phyloP scores from a whole-genome alignment of 2,329 filamentous ascomycete genomes.

The Xenoacremonium recifei region DNA sequence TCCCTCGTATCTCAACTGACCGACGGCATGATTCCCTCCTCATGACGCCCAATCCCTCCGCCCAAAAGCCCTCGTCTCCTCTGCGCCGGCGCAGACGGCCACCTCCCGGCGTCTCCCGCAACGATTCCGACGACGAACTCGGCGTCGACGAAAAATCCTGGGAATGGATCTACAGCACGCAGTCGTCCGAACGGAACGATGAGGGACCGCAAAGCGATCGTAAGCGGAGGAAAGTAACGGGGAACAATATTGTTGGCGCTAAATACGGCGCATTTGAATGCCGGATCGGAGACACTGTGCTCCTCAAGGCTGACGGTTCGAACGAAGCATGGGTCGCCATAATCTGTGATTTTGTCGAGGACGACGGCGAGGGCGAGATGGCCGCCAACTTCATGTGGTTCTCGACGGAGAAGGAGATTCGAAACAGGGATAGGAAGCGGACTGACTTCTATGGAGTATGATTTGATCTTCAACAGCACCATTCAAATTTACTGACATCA shows the following conservation, averaged over 20 bases:
- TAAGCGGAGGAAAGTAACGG: constrained; percentile 34
- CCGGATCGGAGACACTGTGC: constrained; percentile 75
- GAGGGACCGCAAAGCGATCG: constrained; percentile 29
- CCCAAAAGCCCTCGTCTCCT: constrained; percentile 16
- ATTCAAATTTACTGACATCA: not conserved
- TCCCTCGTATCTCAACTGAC: not conserved
- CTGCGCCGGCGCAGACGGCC: constrained; percentile 15
- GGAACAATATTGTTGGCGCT: constrained; percentile 70
- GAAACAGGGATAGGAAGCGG: constrained; percentile 78
- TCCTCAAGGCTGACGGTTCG: constrained; percentile 82
- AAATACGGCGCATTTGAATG: constrained; percentile 80
- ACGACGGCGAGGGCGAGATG: constrained; percentile 65
- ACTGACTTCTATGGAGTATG: constrained; percentile 70
- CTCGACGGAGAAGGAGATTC: constrained; percentile 84
- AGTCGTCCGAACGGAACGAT: constrained; percentile 25
- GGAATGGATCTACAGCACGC: constrained; percentile 71
- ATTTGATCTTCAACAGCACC: not conserved
- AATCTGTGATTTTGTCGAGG: constrained; percentile 76
- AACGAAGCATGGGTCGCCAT: constrained; percentile 93
- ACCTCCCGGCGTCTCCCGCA: constrained; percentile 59
- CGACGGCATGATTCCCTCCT: too few species aligned
- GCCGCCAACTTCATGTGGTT: constrained; percentile 95
- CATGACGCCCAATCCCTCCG: constrained; percentile 25
- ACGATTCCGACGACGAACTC: constrained; percentile 88
- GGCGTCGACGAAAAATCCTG: constrained; percentile 70